Base-by-base conservation (phyloP, 192 early-diverging fungal genomes). In the Podila clonocystis region DNA sequence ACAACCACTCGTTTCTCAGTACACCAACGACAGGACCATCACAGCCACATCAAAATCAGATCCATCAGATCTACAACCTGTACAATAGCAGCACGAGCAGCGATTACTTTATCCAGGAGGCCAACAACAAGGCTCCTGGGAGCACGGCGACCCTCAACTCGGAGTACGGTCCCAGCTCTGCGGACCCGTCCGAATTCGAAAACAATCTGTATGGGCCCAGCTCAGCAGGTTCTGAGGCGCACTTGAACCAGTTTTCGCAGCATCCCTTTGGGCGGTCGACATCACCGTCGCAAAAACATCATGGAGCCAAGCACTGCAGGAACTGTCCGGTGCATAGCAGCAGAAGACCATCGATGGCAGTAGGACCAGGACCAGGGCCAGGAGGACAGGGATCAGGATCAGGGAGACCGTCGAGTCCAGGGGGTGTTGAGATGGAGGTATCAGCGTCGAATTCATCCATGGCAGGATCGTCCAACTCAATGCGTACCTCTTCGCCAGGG, bases 361-460 rank as follows among this genome's bases (percentile, higher is more conserved):
- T 19, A 5, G 26, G 30, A 20, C 24, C 41, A 15, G 41, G 41
- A 8, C 13, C 41, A 61, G 65, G 20, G 8, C 45, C 52, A 5
- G 45, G 48, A 13, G 22, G 45, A 17, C 24, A 19, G 4, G 52
- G 52, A 55, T 55, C 52, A 24, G 52, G n/a, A 26, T 55, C 52
- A 24, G 52, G 20, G n/a, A 55, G 52, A 26, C 52, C 52, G 5
- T 30, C 15, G 30, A 45, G 33, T 20, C 57, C 61, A 28, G 65
- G 68, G 2, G 63, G 75, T 22, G 30, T 30, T 17, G 68, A 78
- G 26, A 71, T 78, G 69, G 75, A 71, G 41, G 7, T 17, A 30
- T 71, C 75, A 1, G 45, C 6, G 6, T 71, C 68, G 4, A 49
- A 58, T 12, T 61, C 63, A 2, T 71, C 75, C 9, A 29, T 67